Evolutionary conservation across 148 eudicot species (phyloP).

Genomic region (Rhododendron mucronatum): DNA sequence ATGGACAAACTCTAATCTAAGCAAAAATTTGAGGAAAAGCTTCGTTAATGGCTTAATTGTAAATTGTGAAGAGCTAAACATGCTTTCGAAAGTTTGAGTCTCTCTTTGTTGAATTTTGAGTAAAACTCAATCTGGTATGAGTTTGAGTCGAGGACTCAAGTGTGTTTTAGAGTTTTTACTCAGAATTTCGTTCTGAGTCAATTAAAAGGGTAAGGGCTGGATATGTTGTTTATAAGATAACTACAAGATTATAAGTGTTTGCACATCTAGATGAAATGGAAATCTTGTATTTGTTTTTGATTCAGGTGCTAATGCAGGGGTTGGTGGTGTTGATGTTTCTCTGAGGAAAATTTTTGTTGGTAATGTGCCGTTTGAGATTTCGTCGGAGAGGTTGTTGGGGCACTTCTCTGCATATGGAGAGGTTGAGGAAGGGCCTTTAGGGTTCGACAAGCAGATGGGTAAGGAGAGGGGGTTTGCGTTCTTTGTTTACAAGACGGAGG

Average conservation of each 20-base stretch:
- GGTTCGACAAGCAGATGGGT: conserved; percentile 80
- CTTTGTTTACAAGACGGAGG: conserved; percentile 78
- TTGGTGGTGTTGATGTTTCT: conserved; percentile 48
- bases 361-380: conserved; percentile 68
- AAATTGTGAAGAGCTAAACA: too few species aligned
- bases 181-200: too few species aligned
- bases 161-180: too few species aligned
- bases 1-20: too few species aligned
- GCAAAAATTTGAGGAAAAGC: too few species aligned
- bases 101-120: too few species aligned
- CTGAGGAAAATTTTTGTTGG: conserved; percentile 86
- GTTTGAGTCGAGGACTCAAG: too few species aligned
- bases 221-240: too few species aligned
- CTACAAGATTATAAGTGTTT: neutral
- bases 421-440: conserved; percentile 90
- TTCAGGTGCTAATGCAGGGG: neutral
- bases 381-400: conserved; percentile 63
- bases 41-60: too few species aligned
- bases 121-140: too few species aligned
- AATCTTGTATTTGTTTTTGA: neutral
- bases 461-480: conserved; percentile 81
- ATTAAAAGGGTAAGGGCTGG: too few species aligned
- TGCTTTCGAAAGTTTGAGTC: too few species aligned
- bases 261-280: neutral
- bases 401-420: conserved; percentile 65